Base-by-base conservation (phyloP, 2,329 filamentous ascomycete species). In the Stenocarpella maydis region DNA sequence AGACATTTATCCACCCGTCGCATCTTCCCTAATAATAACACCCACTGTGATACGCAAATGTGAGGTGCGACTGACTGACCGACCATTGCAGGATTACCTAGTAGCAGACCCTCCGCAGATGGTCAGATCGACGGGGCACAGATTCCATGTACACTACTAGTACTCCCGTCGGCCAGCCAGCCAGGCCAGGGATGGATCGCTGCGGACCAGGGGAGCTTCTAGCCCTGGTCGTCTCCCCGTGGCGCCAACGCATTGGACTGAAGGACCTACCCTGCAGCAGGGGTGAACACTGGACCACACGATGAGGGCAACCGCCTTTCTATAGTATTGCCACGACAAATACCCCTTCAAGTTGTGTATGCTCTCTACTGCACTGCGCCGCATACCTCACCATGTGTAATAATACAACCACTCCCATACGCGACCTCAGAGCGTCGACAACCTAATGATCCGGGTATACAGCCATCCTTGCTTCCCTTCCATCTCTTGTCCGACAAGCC, bases 131-230 rank as follows among this genome's bases (percentile, higher is more conserved):
- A 39, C 19, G 39, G 39, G 55, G 39, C 12, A 21, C 1, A 19
- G 10, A 31, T 31, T 19, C 26, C 55, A 31, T 47, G 55, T n/a
- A n/a, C n/a, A n/a, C n/a, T n/a, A n/a, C n/a, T n/a, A n/a, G n/a
- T n/a, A n/a, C 31, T 24, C 53, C 34, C 34, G 21, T 12, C 34
- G 10, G 7, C 37, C 41, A 45, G 10, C 39, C 26, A 37, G 39
- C 14, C 39, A 17, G 24, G 17, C 55, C 41, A 47, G 39, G 39
- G 45, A 61, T 61, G 55, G 39, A 31, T 61, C 39, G 55, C 55
- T 47, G 4, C 15, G 10, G 4, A 45, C 24, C 31, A 24, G 39
- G 39, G 24, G 8, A 17, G 5, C 6, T 54, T 37, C 31, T n/a
- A 5, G 21, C 12, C 50, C 50, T 21, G 28, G 12, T 15, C 53